Evolutionary conservation across 2,329 filamentous ascomycete genomes (phyloP), one percentile per base, ranked within the genome.

Genomic region (Neofusicoccum umdonicola): DNA sequence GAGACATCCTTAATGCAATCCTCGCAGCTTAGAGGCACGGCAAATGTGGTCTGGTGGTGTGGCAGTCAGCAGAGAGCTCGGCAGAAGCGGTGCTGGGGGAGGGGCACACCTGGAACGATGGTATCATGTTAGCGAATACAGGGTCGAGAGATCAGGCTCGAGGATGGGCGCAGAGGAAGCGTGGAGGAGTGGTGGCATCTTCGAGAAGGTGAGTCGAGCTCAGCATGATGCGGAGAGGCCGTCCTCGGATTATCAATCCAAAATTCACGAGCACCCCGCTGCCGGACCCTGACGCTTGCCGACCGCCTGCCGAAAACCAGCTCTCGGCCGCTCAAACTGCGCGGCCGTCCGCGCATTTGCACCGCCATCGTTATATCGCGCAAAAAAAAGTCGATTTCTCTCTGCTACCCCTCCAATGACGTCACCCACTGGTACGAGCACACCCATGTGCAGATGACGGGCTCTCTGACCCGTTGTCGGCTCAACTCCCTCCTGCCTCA

Each of bases 1-100:
- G 92, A 92, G 76, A 99, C 88, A 72, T 92, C 89, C 78, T 93
- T 90, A 77, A 97, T 87, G 81, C 95, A 98, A 74, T 85, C 83
- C 72, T 96, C 90, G 81, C 95, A 98, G 79, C 89, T 92, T 83
- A 98, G 89, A 63, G 93, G 93, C 71, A 98, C 95, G 68, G 94
- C 93, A 78, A 98, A 98, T 69, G 94, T 90, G 67, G 94, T 96
- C 90, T 98, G 64, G 8, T 3, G 35, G 19, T 9, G 57, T 22
- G 15, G 27, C 39, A 22, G 39, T 65, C 41, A 64, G 64, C 48
- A 44, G 5, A 48, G n/a, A 52, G 31, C 27, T 22, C 13, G 17
- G 17, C 22, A 54, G 31, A n/a, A 35, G 13, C 19, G 47, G 35
- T 35, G 44, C 45, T 47, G 44, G 22, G 39, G 37, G 37, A 17